Base-by-base conservation (phyloP, 129 eudicot species). In the Centella asiatica region DNA sequence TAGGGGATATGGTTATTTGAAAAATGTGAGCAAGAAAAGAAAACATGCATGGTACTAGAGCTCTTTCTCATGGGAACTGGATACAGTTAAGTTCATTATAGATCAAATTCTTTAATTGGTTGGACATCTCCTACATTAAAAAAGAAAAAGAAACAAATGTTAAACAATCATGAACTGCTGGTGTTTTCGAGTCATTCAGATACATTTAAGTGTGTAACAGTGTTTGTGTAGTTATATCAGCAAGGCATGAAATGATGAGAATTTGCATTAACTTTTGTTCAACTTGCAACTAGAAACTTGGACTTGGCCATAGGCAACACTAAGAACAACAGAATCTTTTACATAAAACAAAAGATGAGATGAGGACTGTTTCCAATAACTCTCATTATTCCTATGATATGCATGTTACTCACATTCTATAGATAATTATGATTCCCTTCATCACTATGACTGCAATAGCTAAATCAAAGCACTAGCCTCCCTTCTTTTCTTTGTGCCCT, bases 351-450 rank as follows among this genome's bases (percentile, higher is more conserved):
- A 57, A 39, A 34, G 29, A 57, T 20, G 0, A 19, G 5, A 20
- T 34, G 63, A 57, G 12, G 45, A 34, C 14, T 10, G 2, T 10
- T 0, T 19, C 14, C 5, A 11, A 33, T 20, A 9, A 57, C 4
- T 57, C 62, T 32, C 46, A 9, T 57, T 57, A 57, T 57, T 57
- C 12, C 5, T 27, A n/a, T 31, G n/a, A 56, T 56, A 17, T 56
- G 26, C 62, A 14, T 56, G 26, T 56, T 29, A 31, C 24, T 34
- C 17, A 27, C 0, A 28, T 15, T 4, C 8, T 29, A 13, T 2
- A 3, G 8, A 31, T 32, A 56, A 29, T 29, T 32, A 56, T n/a
- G 14, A 13, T 56, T 55, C 47, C 29, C 63, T 57, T 4, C 36
- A 57, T 57, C 40, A 57, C 27, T 40, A 57, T 18, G 29, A 33